Evolutionary conservation across 106 monocot genomes (phyloP).

Genomic region (Platanthera zijinensis): DNA sequence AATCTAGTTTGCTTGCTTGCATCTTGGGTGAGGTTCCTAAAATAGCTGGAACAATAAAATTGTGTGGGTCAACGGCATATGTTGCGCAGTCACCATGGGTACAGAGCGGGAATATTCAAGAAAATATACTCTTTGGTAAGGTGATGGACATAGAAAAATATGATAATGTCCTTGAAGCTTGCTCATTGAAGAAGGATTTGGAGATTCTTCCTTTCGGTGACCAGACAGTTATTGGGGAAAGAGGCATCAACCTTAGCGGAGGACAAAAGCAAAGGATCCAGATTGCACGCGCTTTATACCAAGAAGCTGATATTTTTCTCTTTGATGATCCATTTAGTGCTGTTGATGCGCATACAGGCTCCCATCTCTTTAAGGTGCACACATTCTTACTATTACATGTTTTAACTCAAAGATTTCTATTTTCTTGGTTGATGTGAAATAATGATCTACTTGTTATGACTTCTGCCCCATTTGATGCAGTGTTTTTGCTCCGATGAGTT

Average conservation of each 20-base stretch:
- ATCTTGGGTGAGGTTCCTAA: conserved; percentile 82
- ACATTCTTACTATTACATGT: not conserved
- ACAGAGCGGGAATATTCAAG: conserved; percentile 90
- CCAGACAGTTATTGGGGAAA: conserved; percentile 82
- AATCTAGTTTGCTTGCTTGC: conserved; percentile 77
- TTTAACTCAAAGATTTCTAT: not conserved
- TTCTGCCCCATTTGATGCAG: not conserved
- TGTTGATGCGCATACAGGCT: conserved; percentile 89
- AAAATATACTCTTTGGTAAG: conserved; percentile 80
- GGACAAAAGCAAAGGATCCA: conserved; percentile 96
- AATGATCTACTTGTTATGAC: not conserved
- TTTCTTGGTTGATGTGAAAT: not conserved
- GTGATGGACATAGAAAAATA: conserved; percentile 74
- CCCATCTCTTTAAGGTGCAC: conserved; percentile 82
- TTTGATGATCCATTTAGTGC: conserved; percentile 97
- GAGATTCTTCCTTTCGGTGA: conserved; percentile 86
- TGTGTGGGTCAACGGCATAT: conserved; percentile 72
- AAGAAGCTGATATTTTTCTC: conserved; percentile 77
- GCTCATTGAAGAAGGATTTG: conserved; percentile 14
- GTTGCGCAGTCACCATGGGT: conserved; percentile 94
- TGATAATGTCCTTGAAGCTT: conserved; percentile 52
- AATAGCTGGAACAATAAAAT: conserved; percentile 43
- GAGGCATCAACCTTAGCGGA: conserved; percentile 93
- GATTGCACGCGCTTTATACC: conserved; percentile 89
- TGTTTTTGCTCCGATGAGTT: too few species aligned